These are phyloP conservation scores for Heterobasidion occidentale DNA, from an alignment of 1,284 basidiomycete species.

Conservation along the genomic window DNA sequence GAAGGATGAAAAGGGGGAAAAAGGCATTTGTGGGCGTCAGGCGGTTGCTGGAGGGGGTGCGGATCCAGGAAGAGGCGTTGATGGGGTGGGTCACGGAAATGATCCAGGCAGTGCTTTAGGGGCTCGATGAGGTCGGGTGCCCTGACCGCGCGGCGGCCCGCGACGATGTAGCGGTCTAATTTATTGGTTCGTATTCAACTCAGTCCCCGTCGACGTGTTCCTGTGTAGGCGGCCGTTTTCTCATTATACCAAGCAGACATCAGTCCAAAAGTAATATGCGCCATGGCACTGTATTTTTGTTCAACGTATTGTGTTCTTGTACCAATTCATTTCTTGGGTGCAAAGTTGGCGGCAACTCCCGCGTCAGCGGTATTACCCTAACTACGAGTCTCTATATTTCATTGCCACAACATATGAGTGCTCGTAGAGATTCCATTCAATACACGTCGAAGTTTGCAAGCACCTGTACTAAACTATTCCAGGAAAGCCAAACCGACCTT, in stretches of 20 bases:
- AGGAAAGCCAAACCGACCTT: slow-evolving; percentile 15
- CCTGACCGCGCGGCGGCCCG: background rate
- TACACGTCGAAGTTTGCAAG: slow-evolving; percentile 32
- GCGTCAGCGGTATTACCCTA: no score
- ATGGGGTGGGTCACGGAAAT: slow-evolving; percentile 76
- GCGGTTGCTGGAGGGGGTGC: slow-evolving; percentile 53
- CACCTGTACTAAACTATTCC: slow-evolving; percentile 34
- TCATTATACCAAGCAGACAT: no score
- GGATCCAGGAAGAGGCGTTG: slow-evolving; percentile 61
- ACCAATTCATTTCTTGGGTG: no score
- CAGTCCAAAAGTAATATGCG: no score
- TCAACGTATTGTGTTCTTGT: no score
- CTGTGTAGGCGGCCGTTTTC: no score
- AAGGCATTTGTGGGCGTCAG: slow-evolving; percentile 61
- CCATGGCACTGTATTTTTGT: no score
- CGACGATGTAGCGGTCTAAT: no score
- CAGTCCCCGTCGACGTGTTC: no score
- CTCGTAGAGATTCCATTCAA: background rate
- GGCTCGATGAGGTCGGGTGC: background rate
- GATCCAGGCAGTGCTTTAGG: slow-evolving; percentile 44
- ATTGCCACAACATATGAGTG: background rate
- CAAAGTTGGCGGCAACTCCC: no score
- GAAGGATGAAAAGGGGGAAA: slow-evolving; percentile 59
- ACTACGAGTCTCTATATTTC: background rate
- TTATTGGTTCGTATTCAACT: no score